These are phyloP conservation scores for Sclerotinia minor DNA, from an alignment of 2,329 filamentous ascomycete genomes.

Conservation along the genomic window DNA sequence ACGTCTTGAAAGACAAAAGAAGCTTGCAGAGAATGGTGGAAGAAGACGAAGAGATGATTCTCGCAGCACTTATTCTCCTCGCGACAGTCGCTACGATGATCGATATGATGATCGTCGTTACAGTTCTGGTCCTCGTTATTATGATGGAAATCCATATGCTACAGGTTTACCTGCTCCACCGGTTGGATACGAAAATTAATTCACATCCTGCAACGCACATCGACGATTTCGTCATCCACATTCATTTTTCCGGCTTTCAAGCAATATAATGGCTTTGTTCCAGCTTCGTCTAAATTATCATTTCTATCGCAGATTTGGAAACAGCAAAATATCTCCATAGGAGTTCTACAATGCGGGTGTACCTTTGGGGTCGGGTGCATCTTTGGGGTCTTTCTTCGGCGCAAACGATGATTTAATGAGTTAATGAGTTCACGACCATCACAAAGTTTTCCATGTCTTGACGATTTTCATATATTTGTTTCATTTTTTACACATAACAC, in stretches of 20 bases:
- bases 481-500: constrained; percentile 6
- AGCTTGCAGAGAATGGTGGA: constrained; percentile 33
- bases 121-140: constrained; percentile 45
- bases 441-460: constrained; percentile 25
- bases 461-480: constrained; percentile 17
- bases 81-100: constrained; percentile 27
- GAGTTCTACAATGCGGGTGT: constrained; percentile 1
- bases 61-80: constrained; percentile 19
- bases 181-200: constrained; percentile 37
- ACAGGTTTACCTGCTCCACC: constrained; percentile 41
- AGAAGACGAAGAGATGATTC: constrained; percentile 23
- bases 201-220: neutral
- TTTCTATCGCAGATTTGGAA: neutral
- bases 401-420: constrained; percentile 22
- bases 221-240: neutral
- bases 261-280: constrained; percentile 22
- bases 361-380: constrained; percentile 13
- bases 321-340: constrained; percentile 2
- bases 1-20: constrained; percentile 47
- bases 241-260: neutral
- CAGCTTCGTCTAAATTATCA: constrained; percentile 16
- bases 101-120: constrained; percentile 37
- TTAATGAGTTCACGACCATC: constrained; percentile 24
- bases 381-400: constrained; percentile 25
- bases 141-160: constrained; percentile 49